These are phyloP conservation scores for Telopea speciosissima DNA, from an alignment of 177 flowering plant species.

Conservation along the genomic window DNA sequence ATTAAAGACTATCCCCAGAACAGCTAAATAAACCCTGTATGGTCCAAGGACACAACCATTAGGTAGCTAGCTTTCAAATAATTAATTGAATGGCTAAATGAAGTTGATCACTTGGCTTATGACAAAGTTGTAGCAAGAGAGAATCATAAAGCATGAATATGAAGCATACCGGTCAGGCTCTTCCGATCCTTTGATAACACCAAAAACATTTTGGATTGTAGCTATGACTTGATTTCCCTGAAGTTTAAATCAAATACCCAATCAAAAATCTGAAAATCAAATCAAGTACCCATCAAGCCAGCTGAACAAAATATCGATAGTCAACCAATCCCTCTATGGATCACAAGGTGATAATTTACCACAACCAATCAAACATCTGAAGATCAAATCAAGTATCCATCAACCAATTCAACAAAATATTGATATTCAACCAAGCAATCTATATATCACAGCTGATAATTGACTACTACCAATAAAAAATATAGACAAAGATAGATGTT, in stretches of 20 bases:
- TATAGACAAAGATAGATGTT: too few relatives aligned
- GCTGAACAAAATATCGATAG: not conserved
- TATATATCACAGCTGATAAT: too few relatives aligned
- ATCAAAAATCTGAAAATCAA: too few relatives aligned
- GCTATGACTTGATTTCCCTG: conserved; percentile 52
- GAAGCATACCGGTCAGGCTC: conserved; percentile 64
- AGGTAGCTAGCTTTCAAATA: too few relatives aligned
- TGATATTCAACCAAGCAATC: too few relatives aligned
- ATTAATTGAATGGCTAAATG: not conserved
- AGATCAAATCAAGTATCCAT: not conserved
- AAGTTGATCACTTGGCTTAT: not conserved
- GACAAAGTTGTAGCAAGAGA: not conserved
- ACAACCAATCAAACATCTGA: too few relatives aligned
- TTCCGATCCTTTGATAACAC: conserved; percentile 56
- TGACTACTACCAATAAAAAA: too few relatives aligned
- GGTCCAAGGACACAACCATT: too few relatives aligned
- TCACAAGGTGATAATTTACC: too few relatives aligned
- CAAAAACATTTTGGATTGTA: conserved; percentile 65
- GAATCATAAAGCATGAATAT: not conserved
- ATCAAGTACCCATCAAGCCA: not conserved
- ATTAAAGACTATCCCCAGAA: too few relatives aligned
- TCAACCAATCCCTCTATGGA: too few relatives aligned
- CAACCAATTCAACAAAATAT: not conserved
- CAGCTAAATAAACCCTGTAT: too few relatives aligned
- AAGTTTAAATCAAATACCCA: conserved; percentile 3